Percentiles rank a stretch among this genome's conserved stretches.
Evolutionary conservation across 2,329 filamentous ascomycete species (phyloP).

Genomic region (Pseudocercospora macadamiae): DNA sequence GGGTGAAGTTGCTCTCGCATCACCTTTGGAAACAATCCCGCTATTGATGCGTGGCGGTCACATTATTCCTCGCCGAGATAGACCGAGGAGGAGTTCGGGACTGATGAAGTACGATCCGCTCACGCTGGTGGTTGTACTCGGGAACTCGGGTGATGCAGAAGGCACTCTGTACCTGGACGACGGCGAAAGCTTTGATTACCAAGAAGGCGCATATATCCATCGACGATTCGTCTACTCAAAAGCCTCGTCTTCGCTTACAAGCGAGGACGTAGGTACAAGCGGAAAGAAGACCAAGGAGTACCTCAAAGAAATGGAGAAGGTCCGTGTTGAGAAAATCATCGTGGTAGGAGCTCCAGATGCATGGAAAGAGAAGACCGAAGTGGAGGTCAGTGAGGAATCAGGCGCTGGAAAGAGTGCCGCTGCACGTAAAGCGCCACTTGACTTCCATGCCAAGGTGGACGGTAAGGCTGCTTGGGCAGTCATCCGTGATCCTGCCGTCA

Average conservation of each 20-base stretch:
- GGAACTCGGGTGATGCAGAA: slow-evolving; percentile 69
- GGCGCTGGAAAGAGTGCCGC: slow-evolving; percentile 44
- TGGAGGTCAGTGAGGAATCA: slow-evolving; percentile 65
- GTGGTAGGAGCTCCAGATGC: slow-evolving; percentile 74
- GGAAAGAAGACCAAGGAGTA: slow-evolving; percentile 71
- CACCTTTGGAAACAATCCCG: slow-evolving; percentile 84
- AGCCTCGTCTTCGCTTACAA: slow-evolving; percentile 61
- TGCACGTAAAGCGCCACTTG: slow-evolving; percentile 56
- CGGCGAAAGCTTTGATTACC: slow-evolving; percentile 87
- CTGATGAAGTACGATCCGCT: slow-evolving; percentile 96
- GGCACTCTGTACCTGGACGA: slow-evolving; percentile 91
- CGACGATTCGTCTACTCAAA: slow-evolving; percentile 74
- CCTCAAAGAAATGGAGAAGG: slow-evolving; percentile 75
- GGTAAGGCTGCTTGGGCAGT: slow-evolving; percentile 65
- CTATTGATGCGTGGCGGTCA: slow-evolving; percentile 92
- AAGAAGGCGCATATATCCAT: slow-evolving; percentile 85
- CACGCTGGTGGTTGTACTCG: slow-evolving; percentile 79
- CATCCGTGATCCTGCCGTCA: slow-evolving; percentile 64
- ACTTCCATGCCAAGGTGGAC: slow-evolving; percentile 59
- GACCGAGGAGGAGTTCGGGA: slow-evolving; percentile 79
- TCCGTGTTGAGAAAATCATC: slow-evolving; percentile 81
- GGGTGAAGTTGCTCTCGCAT: slow-evolving; percentile 72
- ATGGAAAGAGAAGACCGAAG: slow-evolving; percentile 69
- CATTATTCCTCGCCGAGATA: slow-evolving; percentile 86
- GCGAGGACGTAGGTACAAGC: slow-evolving; percentile 65